A percentile compares a stretch with the other conserved stretches of the same genome.
These are phyloP conservation scores for Claviceps arundinis DNA, from an alignment of 2,329 filamentous ascomycete genomes.

Conservation along the genomic window DNA sequence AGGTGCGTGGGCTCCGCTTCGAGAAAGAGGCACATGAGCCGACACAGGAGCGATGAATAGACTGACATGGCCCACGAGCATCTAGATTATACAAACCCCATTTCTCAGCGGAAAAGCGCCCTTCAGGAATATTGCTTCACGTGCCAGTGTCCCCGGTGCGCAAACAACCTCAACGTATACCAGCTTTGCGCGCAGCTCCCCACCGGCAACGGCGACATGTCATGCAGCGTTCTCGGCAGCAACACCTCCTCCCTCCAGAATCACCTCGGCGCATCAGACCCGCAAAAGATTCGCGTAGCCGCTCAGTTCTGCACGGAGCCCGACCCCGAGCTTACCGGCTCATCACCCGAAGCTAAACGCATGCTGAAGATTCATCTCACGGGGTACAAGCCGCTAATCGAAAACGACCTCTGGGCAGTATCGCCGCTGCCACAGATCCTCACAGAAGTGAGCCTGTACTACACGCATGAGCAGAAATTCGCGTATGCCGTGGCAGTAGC, in stretches of 20 bases:
- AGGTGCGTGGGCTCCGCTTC: conserved; percentile 23
- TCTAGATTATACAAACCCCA: conserved; percentile 35
- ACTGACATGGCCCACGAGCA: neutral
- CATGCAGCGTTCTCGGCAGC: conserved; percentile 26
- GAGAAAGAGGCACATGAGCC: too few species aligned
- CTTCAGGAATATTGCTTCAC: conserved; percentile 38
- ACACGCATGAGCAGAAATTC: conserved; percentile 28
- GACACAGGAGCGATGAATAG: neutral
- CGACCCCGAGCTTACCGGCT: neutral
- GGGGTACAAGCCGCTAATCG: conserved; percentile 12
- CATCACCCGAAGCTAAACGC: neutral
- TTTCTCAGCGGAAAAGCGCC: conserved; percentile 26
- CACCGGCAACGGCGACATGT: conserved; percentile 23
- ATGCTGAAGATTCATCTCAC: neutral
- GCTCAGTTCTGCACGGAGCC: neutral
- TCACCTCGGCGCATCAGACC: conserved; percentile 11
- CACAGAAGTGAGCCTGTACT: conserved; percentile 31
- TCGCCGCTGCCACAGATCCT: conserved; percentile 35
- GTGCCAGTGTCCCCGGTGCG: conserved; percentile 38
- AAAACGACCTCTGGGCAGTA: conserved; percentile 29
- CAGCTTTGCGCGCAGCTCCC: conserved; percentile 32
- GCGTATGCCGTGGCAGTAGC: conserved; percentile 30
- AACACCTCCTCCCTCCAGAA: conserved; percentile 7
- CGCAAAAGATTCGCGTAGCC: conserved; percentile 11
- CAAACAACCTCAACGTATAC: conserved; percentile 38